phyloP scores from a whole-genome alignment of 352 stramenopile species.

The Pythium utonaiense region DNA sequence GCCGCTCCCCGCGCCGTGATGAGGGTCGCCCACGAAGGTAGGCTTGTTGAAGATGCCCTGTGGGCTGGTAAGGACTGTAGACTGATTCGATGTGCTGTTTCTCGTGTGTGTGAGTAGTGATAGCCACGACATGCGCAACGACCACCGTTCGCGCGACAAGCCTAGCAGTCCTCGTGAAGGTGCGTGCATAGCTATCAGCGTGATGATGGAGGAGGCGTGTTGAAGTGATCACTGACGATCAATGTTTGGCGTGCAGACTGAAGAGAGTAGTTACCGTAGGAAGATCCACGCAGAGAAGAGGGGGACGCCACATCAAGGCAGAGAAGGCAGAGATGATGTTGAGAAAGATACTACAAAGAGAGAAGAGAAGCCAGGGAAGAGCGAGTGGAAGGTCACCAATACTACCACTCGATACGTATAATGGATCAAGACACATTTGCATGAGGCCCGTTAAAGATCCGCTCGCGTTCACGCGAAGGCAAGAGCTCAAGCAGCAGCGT shows the following conservation, averaged over 20 bases:
- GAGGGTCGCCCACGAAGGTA: slow-evolving; percentile 6
- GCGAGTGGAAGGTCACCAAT: background rate
- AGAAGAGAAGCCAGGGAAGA: background rate
- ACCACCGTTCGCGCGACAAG: slow-evolving; percentile 2
- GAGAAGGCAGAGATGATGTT: background rate
- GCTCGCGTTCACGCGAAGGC: slow-evolving; percentile 2
- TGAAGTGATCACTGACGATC: background rate
- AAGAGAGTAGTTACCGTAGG: background rate
- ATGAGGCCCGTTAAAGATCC: slow-evolving; percentile 10
- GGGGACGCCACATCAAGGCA: background rate
- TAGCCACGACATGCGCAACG: slow-evolving; percentile 2
- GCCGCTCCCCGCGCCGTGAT: slow-evolving; percentile 20
- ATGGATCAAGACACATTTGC: slow-evolving; percentile 43
- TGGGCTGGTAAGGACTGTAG: background rate
- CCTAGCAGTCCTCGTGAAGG: slow-evolving; percentile 11
- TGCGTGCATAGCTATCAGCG: slow-evolving; percentile 6
- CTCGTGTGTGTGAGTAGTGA: background rate
- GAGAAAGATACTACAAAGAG: background rate
- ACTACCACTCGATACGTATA: slow-evolving; percentile 10
- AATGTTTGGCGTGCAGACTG: background rate
- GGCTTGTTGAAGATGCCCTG: background rate
- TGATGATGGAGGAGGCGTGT: background rate
- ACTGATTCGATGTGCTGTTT: background rate
- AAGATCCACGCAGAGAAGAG: background rate
- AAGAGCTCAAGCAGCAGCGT: slow-evolving; percentile 11